A percentile compares a stretch with the other conserved stretches of the same genome.
phyloP scores from a whole-genome alignment of 768 basidiomycete genomes.

The Lentinula edodes region DNA sequence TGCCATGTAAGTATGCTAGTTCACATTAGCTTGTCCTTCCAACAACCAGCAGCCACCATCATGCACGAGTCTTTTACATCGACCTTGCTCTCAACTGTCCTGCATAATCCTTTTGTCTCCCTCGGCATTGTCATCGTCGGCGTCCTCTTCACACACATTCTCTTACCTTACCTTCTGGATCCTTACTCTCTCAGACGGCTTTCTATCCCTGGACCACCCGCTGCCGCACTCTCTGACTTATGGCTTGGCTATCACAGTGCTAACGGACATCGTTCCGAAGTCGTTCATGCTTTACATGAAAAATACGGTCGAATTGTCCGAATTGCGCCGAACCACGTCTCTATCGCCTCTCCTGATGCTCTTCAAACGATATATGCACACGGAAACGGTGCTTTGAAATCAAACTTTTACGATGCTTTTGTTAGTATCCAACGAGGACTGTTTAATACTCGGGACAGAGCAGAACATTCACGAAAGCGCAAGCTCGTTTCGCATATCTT shows the following conservation, averaged over 20 bases:
- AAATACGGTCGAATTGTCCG: slow-evolving; percentile 75
- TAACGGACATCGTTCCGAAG: slow-evolving; percentile 70
- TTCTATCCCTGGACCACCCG: slow-evolving; percentile 58
- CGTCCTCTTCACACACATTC: neutral
- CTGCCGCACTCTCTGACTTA: slow-evolving; percentile 65
- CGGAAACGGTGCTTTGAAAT: slow-evolving; percentile 79
- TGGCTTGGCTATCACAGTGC: slow-evolving; percentile 68
- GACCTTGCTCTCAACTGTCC: neutral
- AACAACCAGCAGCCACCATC: neutral
- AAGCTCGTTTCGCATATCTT: slow-evolving; percentile 88
- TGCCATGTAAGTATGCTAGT: neutral
- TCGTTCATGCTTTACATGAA: slow-evolving; percentile 66
- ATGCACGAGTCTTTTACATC: neutral
- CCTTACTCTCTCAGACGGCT: slow-evolving; percentile 20
- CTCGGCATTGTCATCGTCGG: neutral
- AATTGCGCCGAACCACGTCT: slow-evolving; percentile 72
- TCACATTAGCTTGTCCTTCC: neutral
- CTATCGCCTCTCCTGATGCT: slow-evolving; percentile 73
- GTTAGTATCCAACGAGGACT: slow-evolving; percentile 69
- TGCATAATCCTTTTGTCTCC: neutral
- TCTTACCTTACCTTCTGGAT: neutral
- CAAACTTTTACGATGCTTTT: slow-evolving; percentile 75
- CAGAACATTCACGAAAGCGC: slow-evolving; percentile 82
- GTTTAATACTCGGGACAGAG: slow-evolving; percentile 74
- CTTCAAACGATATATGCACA: slow-evolving; percentile 72